Conservation (phyloP, 2,329 filamentous ascomycete genomes). For the Didymella arachidicola region DNA sequence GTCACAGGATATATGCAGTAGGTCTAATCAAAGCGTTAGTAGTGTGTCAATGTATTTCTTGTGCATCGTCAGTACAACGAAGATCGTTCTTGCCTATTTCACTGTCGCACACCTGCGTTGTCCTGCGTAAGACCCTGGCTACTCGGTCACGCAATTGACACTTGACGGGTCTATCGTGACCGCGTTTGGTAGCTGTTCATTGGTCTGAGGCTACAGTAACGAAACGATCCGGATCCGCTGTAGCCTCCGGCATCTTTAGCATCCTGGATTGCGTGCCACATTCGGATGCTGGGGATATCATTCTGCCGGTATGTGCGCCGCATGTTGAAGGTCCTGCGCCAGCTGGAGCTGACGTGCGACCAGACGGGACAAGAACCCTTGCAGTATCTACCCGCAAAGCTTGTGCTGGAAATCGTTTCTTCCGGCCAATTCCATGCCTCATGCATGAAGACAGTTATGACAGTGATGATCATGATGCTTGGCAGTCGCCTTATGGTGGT, state of each 20-base stretch:
- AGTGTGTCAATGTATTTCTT: slow-evolving; percentile 44
- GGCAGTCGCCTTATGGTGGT: slow-evolving; percentile 26
- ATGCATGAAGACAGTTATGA: slow-evolving; percentile 34
- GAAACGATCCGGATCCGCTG: slow-evolving; percentile 7
- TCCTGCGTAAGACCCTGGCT: background rate
- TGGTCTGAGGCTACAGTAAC: slow-evolving; percentile 2
- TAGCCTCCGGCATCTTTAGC: slow-evolving; percentile 11
- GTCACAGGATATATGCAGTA: slow-evolving; percentile 36
- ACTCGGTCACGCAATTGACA: slow-evolving; percentile 25
- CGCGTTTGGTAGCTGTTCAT: slow-evolving; percentile 2
- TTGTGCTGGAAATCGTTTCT: slow-evolving; percentile 34
- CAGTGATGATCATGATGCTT: slow-evolving; percentile 34
- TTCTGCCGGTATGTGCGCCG: slow-evolving; percentile 31
- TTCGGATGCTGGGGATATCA: slow-evolving; percentile 3
- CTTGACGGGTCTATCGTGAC: background rate
- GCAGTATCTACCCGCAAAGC: slow-evolving; percentile 20
- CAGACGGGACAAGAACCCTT: slow-evolving; percentile 24
- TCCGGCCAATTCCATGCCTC: slow-evolving; percentile 25
- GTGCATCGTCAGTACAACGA: slow-evolving; percentile 26
- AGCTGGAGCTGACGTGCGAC: slow-evolving; percentile 35
- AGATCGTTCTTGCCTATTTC: slow-evolving; percentile 30
- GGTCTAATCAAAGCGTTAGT: slow-evolving; percentile 35
- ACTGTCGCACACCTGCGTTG: background rate
- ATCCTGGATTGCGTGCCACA: slow-evolving; percentile 11
- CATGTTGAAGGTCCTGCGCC: slow-evolving; percentile 24